Evolutionary conservation across 129 eudicot species (phyloP), one percentile per base, ranked within the genome.

Genomic region (Cynara cardunculus): DNA sequence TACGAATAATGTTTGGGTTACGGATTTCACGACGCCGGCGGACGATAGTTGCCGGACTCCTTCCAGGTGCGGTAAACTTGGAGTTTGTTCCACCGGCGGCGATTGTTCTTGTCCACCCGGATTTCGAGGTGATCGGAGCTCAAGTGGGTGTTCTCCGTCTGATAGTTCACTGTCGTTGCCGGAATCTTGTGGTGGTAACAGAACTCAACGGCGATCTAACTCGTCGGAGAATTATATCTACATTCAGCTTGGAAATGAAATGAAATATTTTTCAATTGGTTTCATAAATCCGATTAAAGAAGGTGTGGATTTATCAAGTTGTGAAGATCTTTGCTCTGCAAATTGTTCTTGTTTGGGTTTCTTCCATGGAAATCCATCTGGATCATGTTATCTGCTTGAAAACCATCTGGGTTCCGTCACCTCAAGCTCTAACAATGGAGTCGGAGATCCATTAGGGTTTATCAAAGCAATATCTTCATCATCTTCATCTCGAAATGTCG

Each of bases 261-360:
- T 82, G 72, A 85, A 84, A 39, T 94, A 91, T 82, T 87, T 90
- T 78, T 85, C 88, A 3, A 84, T 69, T 66, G 87, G 86, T 74
- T 94, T 84, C 73, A 71, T 73, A 1, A 21, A 0, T 59, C 97
- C 98, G 4, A 25, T 25, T 6, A 77, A 13, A 71, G 75, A 53
- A 12, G 89, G 88, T 22, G 80, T 85, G 19, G 73, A 30, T 83
- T 72, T 87, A 26, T 88, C 98, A 6, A 12, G 13, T 11, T 94
- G 98, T 82, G 81, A 91, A 80, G 83, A 86, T 82, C 69, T 87
- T 28, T 94, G 98, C 79, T 77, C 95, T 6, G 35, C 2, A 7
- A 84, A 85, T 24, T 91, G 98, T 80, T 41, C 92, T 30, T 94
- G 98, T 84, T 86, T 91, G 76, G 98, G 87, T 7, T 6, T 94